These are phyloP conservation scores for Helicocarpus griseus DNA, from an alignment of 2,329 filamentous ascomycete genomes.

Conservation along the genomic window DNA sequence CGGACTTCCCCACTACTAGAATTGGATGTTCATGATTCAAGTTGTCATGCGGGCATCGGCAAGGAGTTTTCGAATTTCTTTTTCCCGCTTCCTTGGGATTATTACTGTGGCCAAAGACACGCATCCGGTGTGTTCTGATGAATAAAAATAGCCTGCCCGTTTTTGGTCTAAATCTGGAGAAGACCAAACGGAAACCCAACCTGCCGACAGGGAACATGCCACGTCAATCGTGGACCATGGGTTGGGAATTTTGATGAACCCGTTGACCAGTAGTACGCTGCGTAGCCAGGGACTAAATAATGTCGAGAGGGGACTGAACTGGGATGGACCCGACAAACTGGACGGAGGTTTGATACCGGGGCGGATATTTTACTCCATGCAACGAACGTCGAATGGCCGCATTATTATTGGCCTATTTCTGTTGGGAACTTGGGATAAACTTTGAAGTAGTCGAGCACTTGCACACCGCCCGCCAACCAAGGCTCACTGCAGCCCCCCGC, in stretches of 20 bases:
- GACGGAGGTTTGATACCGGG: neutral
- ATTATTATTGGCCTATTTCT: neutral
- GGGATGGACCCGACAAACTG: slow-evolving; percentile 5
- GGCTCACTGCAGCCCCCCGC: neutral
- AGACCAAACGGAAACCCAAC: neutral
- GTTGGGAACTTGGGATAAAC: neutral
- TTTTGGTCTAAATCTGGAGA: neutral
- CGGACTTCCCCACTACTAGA: neutral
- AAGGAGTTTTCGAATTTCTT: no score
- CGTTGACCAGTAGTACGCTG: neutral
- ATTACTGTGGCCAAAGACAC: no score
- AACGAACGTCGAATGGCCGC: neutral
- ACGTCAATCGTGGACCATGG: slow-evolving; percentile 2
- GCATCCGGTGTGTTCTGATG: no score
- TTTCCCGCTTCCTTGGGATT: neutral
- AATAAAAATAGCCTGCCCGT: neutral
- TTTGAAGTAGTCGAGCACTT: neutral
- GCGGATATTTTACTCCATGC: neutral
- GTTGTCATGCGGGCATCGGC: neutral
- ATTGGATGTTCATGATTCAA: neutral
- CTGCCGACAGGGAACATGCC: neutral
- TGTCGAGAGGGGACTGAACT: neutral
- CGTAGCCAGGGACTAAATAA: neutral
- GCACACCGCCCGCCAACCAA: neutral
- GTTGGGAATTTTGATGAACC: neutral